Conservation (phyloP, 1,284 basidiomycete genomes). For the Phellinidium pouzarii region DNA sequence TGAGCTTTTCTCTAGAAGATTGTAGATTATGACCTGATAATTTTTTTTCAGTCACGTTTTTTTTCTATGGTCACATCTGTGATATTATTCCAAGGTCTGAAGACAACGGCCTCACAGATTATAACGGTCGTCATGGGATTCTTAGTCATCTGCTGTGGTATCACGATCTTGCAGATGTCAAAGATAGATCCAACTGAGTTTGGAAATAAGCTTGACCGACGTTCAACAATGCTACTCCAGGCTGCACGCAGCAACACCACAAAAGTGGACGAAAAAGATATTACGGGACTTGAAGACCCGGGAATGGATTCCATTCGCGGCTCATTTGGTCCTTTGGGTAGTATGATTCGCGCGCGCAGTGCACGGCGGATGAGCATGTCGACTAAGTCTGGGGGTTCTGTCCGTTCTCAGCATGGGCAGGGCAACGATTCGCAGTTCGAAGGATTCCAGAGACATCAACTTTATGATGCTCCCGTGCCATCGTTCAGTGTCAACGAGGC, state of each 20-base stretch:
- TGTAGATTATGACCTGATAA: background rate
- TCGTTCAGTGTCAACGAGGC: constrained; percentile 25
- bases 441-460: constrained; percentile 64
- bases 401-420: constrained; percentile 29
- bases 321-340: constrained; percentile 84
- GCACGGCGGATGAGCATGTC: constrained; percentile 57
- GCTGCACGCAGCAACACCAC: constrained; percentile 66
- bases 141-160: constrained; percentile 47
- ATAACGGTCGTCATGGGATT: constrained; percentile 61
- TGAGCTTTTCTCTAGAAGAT: constrained; percentile 20
- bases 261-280: constrained; percentile 52
- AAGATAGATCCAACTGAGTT: constrained; percentile 49
- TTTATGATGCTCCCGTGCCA: constrained; percentile 71
- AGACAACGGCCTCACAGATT: constrained; percentile 44
- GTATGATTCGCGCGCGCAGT: constrained; percentile 80
- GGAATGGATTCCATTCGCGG: constrained; percentile 86
- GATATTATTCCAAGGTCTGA: constrained; percentile 55
- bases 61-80: constrained; percentile 47
- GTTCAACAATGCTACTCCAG: constrained; percentile 79
- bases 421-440: constrained; percentile 21
- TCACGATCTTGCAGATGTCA: constrained; percentile 62
- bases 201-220: constrained; percentile 62
- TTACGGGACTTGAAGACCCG: constrained; percentile 58
- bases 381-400: constrained; percentile 32
- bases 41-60: constrained; percentile 37